Conservation (phyloP, 75 land plant species). For the Pseudotsuga menziesii region DNA sequence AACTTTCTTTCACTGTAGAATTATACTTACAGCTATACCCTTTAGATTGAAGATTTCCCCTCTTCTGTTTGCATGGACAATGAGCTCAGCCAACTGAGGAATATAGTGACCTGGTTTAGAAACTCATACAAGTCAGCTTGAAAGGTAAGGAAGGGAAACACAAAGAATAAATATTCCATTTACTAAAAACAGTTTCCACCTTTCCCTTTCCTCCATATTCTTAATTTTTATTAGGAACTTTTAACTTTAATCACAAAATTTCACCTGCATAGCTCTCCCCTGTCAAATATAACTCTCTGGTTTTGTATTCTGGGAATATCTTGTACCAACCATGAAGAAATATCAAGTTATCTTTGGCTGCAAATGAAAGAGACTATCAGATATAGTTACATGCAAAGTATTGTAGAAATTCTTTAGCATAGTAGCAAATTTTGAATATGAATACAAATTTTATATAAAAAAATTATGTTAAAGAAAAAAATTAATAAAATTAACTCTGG, state of each 20-base stretch:
- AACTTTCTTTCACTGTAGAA: not conserved
- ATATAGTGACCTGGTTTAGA: constrained; percentile 74
- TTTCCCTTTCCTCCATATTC: too few relatives aligned
- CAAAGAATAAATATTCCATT: too few relatives aligned
- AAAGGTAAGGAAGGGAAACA: too few relatives aligned
- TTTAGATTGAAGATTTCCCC: constrained; percentile 55
- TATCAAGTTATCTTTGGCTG: constrained; percentile 77
- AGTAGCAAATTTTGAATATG: too few relatives aligned
- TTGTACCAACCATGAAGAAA: constrained; percentile 75
- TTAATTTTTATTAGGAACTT: not conserved
- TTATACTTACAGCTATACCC: constrained; percentile 71
- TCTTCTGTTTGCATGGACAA: constrained; percentile 56
- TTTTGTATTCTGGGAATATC: constrained; percentile 71
- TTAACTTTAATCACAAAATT: not conserved
- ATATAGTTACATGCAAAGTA: too few relatives aligned
- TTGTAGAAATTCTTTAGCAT: too few relatives aligned
- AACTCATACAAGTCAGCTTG: too few relatives aligned
- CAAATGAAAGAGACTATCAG: not conserved
- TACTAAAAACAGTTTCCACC: too few relatives aligned
- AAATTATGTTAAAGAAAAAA: too few relatives aligned
- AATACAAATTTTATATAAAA: too few relatives aligned
- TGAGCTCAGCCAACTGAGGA: constrained; percentile 87
- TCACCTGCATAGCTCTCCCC: constrained; percentile 99
- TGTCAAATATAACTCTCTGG: constrained; percentile 67
- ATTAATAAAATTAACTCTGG: too few relatives aligned